phyloP scores from a whole-genome alignment of 805 yeast species.

The Starmerella potacharoeniae region DNA sequence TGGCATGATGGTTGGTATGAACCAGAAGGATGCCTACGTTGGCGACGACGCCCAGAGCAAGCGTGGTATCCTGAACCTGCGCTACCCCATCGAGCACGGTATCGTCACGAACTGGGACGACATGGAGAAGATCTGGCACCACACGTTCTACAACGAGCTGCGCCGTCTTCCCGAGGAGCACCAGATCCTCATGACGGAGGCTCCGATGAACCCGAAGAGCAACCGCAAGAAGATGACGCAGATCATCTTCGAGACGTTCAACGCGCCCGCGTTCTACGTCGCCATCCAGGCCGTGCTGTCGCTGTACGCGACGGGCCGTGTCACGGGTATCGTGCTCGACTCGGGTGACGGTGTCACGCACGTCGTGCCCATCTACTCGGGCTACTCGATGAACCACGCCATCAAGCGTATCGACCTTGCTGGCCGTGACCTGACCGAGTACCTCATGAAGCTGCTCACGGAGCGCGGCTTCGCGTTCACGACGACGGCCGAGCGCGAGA shows the following conservation, averaged over 20 bases:
- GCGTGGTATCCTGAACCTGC: constrained; percentile 98
- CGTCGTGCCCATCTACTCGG: constrained; percentile 99
- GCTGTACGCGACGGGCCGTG: constrained; percentile 98
- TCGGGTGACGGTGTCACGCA: constrained; percentile 99
- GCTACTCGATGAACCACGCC: constrained; percentile 98
- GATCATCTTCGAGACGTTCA: constrained; percentile 97
- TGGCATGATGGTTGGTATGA: constrained; percentile 99
- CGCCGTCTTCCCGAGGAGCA: constrained; percentile 99
- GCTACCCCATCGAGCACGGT: constrained; percentile 99
- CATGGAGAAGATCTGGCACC: constrained; percentile 99
- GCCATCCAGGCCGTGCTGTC: constrained; percentile 98
- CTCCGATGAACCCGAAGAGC: constrained; percentile 98
- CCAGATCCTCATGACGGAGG: constrained; percentile 98
- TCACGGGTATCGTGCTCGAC: constrained; percentile 98
- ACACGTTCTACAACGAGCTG: constrained; percentile 98
- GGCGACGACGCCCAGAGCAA: constrained; percentile 99
- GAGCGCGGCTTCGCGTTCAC: constrained; percentile 99
- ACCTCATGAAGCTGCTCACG: constrained; percentile 94
- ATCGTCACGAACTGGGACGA: constrained; percentile 99
- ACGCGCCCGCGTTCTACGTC: constrained; percentile 98
- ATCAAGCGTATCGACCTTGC: constrained; percentile 97
- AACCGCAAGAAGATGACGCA: constrained; percentile 99
- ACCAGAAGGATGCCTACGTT: constrained; percentile 98
- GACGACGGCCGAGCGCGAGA: constrained; percentile 98
- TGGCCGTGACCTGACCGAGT: constrained; percentile 98